A percentile compares a stretch with the other conserved stretches of the same genome.
Evolutionary conservation across 2,329 filamentous ascomycete genomes (phyloP).

Genomic region (Neofusicoccum laricinum): DNA sequence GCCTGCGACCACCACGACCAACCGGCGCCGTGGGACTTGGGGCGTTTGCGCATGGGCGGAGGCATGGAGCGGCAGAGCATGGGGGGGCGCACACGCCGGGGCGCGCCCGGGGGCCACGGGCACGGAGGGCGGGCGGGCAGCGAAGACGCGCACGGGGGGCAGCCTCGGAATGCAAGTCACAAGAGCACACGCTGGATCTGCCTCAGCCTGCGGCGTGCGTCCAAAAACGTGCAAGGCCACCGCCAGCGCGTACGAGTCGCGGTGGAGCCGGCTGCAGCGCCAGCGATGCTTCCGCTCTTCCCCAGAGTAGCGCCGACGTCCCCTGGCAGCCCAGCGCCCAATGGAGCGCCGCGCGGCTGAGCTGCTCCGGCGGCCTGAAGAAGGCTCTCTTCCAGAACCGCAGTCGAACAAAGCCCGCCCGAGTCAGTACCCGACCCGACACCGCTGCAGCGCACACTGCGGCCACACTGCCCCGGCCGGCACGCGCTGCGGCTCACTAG

Average conservation of each 20-base stretch:
- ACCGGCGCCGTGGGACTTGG: slow-evolving; percentile 15
- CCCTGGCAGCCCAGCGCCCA: slow-evolving; percentile 11
- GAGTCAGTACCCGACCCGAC: slow-evolving; percentile 1
- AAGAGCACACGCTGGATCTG: slow-evolving; percentile 15
- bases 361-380: slow-evolving; percentile 9
- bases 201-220: slow-evolving; percentile 11
- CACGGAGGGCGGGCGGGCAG: neutral
- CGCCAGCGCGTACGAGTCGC: slow-evolving; percentile 14
- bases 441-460: no score
- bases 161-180: slow-evolving; percentile 15
- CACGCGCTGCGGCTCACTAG: neutral
- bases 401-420: slow-evolving; percentile 8
- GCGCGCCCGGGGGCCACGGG: neutral
- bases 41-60: slow-evolving; percentile 16
- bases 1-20: slow-evolving; percentile 13
- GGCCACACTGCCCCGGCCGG: no score
- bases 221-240: slow-evolving; percentile 14
- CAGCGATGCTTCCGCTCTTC: slow-evolving; percentile 14
- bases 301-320: slow-evolving; percentile 14
- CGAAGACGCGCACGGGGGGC: neutral
- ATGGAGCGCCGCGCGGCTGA: slow-evolving; percentile 12
- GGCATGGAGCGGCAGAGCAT: slow-evolving; percentile 15
- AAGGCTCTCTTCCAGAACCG: slow-evolving; percentile 8
- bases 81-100: slow-evolving; percentile 13
- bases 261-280: slow-evolving; percentile 14